Base-by-base conservation (phyloP, 805 yeast genomes). In the Metschnikowia reukaufii region DNA sequence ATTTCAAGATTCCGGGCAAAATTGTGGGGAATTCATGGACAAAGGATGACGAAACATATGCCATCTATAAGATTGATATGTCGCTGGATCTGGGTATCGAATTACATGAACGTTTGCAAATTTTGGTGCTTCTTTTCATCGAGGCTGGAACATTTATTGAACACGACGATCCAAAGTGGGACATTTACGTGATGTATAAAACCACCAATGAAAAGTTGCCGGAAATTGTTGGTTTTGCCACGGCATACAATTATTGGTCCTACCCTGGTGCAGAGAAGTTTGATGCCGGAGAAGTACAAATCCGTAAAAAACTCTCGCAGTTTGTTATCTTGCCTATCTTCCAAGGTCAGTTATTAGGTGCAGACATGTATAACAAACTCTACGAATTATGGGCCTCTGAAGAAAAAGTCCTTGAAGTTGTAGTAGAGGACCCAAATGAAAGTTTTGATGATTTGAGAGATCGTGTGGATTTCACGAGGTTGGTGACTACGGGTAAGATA, bases 141-240 rank as follows among this genome's bases (percentile, higher is more conserved):
- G 99, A 94, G 63, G 98, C 96, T 0, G 98, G 97, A 1, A 82
- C 95, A 1, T 88, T 81, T 58, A 89, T 94, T 46, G 97, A 91
- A 60, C 74, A 76, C 33, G 64, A 64, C 0, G 99, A 94, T 64
- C 74, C 76, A 7, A 73, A 78, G 15, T 94, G 99, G 99, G 89
- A 87, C 39, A 62, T 90, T 2, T 91, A 79, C 61, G 70, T 84
- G 31, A 53, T 86, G 45, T 72, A 71, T 54, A 61, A 60, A 19
- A 48, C 50, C n/a, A 48, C 52, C 16, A 52, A 56, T 25, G 57
- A 54, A 4, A 39, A 44, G 2, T 63, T 62, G 36, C 60, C 71
- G 20, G 63, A 80, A 49, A 77, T 91, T 44, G 79, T 82, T 31
- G 98, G 97, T 0, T 94, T 86, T 62, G 68, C 85, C 20, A 91